phyloP scores from a whole-genome alignment of 225 moss, liverwort and hornwort genomes.

The Takakia lepidozioides region DNA sequence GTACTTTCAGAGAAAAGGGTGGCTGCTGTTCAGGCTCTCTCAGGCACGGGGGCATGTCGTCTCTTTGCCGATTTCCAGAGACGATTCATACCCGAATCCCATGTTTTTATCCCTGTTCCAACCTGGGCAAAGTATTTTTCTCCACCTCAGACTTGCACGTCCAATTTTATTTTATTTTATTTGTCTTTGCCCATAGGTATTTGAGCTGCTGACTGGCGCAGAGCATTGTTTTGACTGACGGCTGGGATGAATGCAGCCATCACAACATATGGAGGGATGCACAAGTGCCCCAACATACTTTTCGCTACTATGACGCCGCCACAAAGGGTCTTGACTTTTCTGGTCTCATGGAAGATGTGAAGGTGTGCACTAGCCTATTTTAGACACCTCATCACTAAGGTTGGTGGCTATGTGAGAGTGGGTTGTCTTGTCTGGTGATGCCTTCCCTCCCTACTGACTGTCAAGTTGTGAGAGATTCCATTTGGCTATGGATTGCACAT shows the following conservation, averaged over 20 bases:
- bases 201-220: background rate
- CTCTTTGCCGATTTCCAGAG: slow-evolving; percentile 58
- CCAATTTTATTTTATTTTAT: too few relatives aligned
- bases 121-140: slow-evolving; percentile 49
- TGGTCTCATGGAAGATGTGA: slow-evolving; percentile 52
- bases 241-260: slow-evolving; percentile 23
- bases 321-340: slow-evolving; percentile 48
- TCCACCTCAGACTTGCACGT: background rate
- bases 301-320: slow-evolving; percentile 43
- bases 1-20: slow-evolving; percentile 42
- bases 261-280: slow-evolving; percentile 69
- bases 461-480: background rate
- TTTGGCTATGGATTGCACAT: background rate
- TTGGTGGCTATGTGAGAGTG: too few relatives aligned
- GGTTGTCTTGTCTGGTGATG: too few relatives aligned
- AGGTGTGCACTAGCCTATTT: slow-evolving; percentile 30
- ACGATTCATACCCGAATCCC: slow-evolving; percentile 37
- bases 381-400: too few relatives aligned
- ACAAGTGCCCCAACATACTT: slow-evolving; percentile 44
- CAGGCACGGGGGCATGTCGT: slow-evolving; percentile 61
- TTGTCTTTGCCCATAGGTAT: too few relatives aligned
- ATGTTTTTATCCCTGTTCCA: slow-evolving; percentile 52
- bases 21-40: slow-evolving; percentile 51
- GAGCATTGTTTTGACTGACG: background rate
- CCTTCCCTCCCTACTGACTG: background rate